Base-by-base conservation (phyloP, 805 yeast species). In the Saccharomyces eubayanus region DNA sequence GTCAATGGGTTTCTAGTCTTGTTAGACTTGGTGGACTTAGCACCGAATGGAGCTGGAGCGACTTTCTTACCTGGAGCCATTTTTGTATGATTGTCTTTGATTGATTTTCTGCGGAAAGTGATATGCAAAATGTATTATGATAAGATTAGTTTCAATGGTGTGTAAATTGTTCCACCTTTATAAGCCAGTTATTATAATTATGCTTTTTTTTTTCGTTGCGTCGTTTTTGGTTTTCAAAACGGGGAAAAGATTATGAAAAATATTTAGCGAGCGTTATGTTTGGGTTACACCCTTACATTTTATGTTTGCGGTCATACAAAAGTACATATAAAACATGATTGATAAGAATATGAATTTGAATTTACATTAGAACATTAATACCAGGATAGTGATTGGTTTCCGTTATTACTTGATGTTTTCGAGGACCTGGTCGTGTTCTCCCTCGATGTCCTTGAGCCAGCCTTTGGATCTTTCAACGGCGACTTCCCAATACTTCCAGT, bases 41-140 rank as follows among this genome's bases (percentile, higher is more conserved):
- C 73, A 73, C 96, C 90, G 75, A 90, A 86, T 77, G 99, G 99
- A 76, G 97, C 92, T 82, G 97, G 96, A 72, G 97, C 97, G 72
- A 89, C 96, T 84, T 89, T 90, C 77, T 79, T 81, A 68, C 87
- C 78, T 73, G 84, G 84, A 63, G 74, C 74, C 74, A 70, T 70
- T 60, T 41, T 62, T 48, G 36, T 29, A 55, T 31, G 20, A n/a
- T 31, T 30, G 9, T 49, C 20, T 41, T 49, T 6, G 30, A 11
- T 9, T 6, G 30, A 11, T 9, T n/a, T n/a, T n/a, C n/a, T n/a
- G n/a, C n/a, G n/a, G n/a, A n/a, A n/a, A n/a, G n/a, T 6, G 30
- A 11, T 9, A 3, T 9, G 1, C 24, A 9, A 41, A 36, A 20
- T 45, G 4, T 12, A 28, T n/a, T 24, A 2, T 9, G 16, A 9